Evolutionary conservation across 768 basidiomycete species (phyloP), one percentile per base, ranked within the genome.

Genomic region (Amanita inopinata): DNA sequence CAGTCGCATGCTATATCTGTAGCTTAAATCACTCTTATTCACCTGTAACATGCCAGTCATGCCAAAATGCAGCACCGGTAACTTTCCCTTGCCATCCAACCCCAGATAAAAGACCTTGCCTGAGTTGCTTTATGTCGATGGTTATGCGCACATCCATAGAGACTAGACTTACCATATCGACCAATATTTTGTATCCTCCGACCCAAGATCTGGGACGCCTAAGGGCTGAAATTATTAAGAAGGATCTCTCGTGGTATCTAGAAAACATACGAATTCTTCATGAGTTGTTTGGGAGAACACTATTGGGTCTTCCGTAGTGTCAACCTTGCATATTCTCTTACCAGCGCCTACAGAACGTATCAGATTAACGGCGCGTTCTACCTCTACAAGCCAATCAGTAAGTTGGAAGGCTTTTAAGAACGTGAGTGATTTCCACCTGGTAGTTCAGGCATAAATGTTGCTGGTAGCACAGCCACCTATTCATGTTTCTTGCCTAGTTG

Each of bases 1-100:
- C 2, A 33, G 12, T 40, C 5, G 36, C 22, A 24, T 30, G 22
- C 30, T 39, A 76, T 2, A 14, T 22, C 3, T 27, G 7, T n/a
- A 2, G 14, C 17, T 8, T 19, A 7, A 9, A n/a, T 15, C 23
- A 17, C 27, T 11, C 15, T 2, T n/a, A 15, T 30, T 25, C 15
- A 43, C 80, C 62, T 81, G 78, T 24, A 88, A 64, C 75, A 78
- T 82, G n/a, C 85, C 85, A 1, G 84, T 87, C 86, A 88, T 89
- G 2, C 85, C 86, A 50, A 88, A 84, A 54, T 88, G 85, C 36
- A 87, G 59, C 2, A 87, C 78, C 3, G 84, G 84, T 48, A 73
- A 56, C 52, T 65, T 66, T 0, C 82, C 83, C 10, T 61, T 46
- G 5, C 81, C 82, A 22, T 74, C 70, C 2, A 88, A 66, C 33